Evolutionary conservation across 495 filamentous ascomycete genomes (phyloP).

Genomic region (Aspergillus egyptiacus): DNA sequence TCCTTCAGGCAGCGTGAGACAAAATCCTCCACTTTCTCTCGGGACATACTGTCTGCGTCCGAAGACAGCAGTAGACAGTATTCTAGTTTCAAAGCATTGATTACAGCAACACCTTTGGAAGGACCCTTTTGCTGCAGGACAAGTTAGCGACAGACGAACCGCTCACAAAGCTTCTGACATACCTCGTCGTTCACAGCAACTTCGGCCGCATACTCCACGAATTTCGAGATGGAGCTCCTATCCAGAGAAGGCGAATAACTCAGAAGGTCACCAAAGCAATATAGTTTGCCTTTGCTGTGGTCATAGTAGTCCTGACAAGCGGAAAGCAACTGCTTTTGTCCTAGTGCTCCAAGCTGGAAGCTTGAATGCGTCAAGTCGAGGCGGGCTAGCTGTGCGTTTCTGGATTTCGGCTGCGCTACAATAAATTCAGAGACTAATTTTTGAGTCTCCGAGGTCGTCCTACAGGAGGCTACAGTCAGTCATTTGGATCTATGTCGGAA

Average conservation of each 20-base stretch:
- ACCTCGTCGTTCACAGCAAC: constrained; percentile 29
- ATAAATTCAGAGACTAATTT: constrained; percentile 34
- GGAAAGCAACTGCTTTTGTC: constrained; percentile 31
- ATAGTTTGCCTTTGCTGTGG: constrained; percentile 43
- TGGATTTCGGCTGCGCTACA: constrained; percentile 34
- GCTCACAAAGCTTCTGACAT: constrained; percentile 3
- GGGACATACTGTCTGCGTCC: constrained; percentile 26
- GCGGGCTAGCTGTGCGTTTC: constrained; percentile 44
- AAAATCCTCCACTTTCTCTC: constrained; percentile 37
- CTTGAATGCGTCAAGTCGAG: constrained; percentile 25
- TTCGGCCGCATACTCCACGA: constrained; percentile 31
- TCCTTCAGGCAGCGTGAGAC: constrained; percentile 41
- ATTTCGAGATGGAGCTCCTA: constrained; percentile 28
- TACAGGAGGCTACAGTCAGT: constrained; percentile 18
- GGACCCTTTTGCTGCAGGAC: constrained; percentile 9
- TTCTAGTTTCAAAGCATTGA: constrained; percentile 53
- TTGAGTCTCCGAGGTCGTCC: constrained; percentile 26
- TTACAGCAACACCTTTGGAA: constrained; percentile 30
- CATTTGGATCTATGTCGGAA: not conserved
- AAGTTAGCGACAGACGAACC: constrained; percentile 14
- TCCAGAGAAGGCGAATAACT: constrained; percentile 39
- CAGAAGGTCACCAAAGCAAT: constrained; percentile 50
- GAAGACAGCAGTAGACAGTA: constrained; percentile 48
- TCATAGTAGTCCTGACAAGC: constrained; percentile 46
- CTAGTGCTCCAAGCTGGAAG: constrained; percentile 27